Evolutionary conservation across 352 stramenopile genomes (phyloP).

Genomic region (Globisporangium yorkense): DNA sequence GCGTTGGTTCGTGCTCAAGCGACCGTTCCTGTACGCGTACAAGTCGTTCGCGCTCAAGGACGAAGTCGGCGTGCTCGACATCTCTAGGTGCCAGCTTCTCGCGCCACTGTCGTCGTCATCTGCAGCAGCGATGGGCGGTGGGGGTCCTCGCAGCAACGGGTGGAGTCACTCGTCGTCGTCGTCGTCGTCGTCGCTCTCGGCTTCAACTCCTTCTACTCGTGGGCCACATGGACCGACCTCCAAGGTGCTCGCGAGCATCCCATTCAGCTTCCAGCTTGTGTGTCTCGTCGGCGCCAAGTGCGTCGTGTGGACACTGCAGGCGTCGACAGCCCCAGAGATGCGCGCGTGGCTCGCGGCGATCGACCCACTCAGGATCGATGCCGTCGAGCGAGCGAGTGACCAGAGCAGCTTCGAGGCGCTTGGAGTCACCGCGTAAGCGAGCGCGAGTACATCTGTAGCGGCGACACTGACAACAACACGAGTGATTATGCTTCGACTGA

Average conservation of each 20-base stretch:
- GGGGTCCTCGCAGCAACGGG: background rate
- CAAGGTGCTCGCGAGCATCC: slow-evolving; percentile 16
- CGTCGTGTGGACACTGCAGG: slow-evolving; percentile 70
- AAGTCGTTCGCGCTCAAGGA: slow-evolving; percentile 62
- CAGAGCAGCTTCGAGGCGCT: slow-evolving; percentile 17
- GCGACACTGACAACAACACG: too few relatives aligned
- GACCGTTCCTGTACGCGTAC: slow-evolving; percentile 73
- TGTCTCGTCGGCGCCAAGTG: slow-evolving; percentile 40
- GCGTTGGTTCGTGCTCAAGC: slow-evolving; percentile 78
- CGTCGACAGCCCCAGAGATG: slow-evolving; percentile 60
- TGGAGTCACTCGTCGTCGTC: slow-evolving; percentile 6
- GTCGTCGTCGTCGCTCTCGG: slow-evolving; percentile 1
- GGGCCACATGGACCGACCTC: background rate
- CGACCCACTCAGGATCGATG: slow-evolving; percentile 61
- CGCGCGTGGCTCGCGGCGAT: slow-evolving; percentile 66
- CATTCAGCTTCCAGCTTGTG: slow-evolving; percentile 72
- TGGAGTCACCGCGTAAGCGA: slow-evolving; percentile 15
- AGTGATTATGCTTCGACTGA: background rate
- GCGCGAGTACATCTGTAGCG: too few relatives aligned
- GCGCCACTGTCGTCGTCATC: slow-evolving; percentile 17
- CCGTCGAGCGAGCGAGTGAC: slow-evolving; percentile 11
- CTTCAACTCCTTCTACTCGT: background rate
- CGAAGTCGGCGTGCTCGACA: slow-evolving; percentile 64
- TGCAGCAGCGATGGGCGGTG: background rate
- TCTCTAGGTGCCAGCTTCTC: slow-evolving; percentile 56